Evolutionary conservation across 2,329 filamentous ascomycete species (phyloP), one percentile per base, ranked within the genome.

Genomic region (Epichloe typhina): DNA sequence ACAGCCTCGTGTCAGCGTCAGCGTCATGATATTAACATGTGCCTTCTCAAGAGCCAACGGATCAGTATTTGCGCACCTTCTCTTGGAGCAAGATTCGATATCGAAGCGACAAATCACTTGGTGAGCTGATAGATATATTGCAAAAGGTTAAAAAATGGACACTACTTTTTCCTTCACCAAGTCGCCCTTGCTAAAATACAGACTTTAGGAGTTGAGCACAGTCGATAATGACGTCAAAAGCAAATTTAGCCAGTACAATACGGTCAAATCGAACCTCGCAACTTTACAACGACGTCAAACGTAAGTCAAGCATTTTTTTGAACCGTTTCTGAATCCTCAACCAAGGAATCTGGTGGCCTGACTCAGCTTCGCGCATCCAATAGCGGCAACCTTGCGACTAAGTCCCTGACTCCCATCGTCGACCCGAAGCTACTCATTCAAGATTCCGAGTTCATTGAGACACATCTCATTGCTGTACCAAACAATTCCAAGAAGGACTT

Each of bases 1-100:
- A 15, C 58, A 39, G 55, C 55, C 8, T 49, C 47, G 21, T 46
- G 19, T 19, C 19, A 19, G 33, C 41, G 13, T 41, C 41, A 21
- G 5, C 12, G 21, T 33, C n/a, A 31, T 23, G 11, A 12, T 37
- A 17, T 23, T 50, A 40, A 48, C 52, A n/a, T 36, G 21, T 31
- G 39, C 23, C 9, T 46, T 23, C 54, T 52, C 37, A 65, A 97
- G 91, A 95, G 68, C 90, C 93, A n/a, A 89, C 91, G 54, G 91
- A 96, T 61, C 85, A 91, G 65, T 98, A 97, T 65, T 73, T 98
- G 44, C 81, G 83, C 63, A 83, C 79, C 50, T 98, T 97, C 69
- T 79, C 81, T 57, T 98, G 93, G 93, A 97, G 97, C 72, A 96
- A 93, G 69, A 88, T 95, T 69, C 93, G 95, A 66, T 98, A 97